Percentiles rank a stretch among this genome's conserved stretches.
Evolutionary conservation across 163 green algal genomes (phyloP).

Genomic region (Coccomyxa subellipsoidea): DNA sequence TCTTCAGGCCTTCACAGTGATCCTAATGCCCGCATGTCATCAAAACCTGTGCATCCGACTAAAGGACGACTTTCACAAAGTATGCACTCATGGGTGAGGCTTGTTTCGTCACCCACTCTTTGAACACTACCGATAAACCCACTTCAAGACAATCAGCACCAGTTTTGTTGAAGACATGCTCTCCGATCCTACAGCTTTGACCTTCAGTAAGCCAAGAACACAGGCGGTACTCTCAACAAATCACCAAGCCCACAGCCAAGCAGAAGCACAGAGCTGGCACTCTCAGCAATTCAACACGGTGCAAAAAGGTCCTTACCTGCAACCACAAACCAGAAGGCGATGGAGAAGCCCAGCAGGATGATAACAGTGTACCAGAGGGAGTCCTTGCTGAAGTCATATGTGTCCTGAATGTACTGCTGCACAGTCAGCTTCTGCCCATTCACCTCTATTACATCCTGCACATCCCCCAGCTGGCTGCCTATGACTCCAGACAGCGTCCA

Average conservation of each 20-base stretch:
- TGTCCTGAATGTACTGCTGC: background rate
- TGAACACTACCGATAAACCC: too few relatives aligned
- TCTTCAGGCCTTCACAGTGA: too few relatives aligned
- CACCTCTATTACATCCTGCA: background rate
- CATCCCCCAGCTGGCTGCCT: background rate
- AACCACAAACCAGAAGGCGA: slow-evolving; percentile 7
- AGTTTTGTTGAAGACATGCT: too few relatives aligned
- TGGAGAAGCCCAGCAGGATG: background rate
- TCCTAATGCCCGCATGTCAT: too few relatives aligned
- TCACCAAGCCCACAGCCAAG: background rate
- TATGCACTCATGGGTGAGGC: too few relatives aligned
- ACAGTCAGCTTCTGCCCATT: background rate
- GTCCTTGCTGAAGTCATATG: background rate
- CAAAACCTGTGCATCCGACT: too few relatives aligned
- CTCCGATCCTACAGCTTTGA: too few relatives aligned
- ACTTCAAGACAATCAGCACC: too few relatives aligned
- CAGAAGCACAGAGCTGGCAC: background rate
- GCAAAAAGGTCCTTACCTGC: background rate
- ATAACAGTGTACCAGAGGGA: background rate
- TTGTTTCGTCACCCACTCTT: too few relatives aligned
- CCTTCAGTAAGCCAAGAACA: background rate
- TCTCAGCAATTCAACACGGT: background rate
- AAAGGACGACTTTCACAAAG: too few relatives aligned
- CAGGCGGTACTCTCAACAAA: background rate
- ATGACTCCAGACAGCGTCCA: slow-evolving; percentile 1